These are phyloP conservation scores for Juncus inflexus DNA, from an alignment of 176 grass and related monocot species.

Conservation along the genomic window DNA sequence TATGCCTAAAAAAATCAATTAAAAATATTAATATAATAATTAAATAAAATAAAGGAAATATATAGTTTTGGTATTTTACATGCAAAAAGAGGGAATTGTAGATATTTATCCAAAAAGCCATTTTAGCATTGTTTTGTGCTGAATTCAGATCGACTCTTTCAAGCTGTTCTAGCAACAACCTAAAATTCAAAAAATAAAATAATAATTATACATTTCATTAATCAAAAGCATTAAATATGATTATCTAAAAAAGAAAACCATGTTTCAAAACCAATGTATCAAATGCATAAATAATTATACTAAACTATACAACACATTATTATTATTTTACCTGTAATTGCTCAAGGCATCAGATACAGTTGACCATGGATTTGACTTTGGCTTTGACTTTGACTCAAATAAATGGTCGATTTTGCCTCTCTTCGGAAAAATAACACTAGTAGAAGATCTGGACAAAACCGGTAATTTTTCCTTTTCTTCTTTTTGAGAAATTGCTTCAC, in stretches of 20 bases:
- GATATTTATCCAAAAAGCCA: slow-evolving; percentile 96
- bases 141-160: slow-evolving; percentile 80
- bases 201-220: not conserved
- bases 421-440: slow-evolving; percentile 49
- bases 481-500: slow-evolving; percentile 40
- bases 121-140: slow-evolving; percentile 51
- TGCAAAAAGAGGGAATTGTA: slow-evolving; percentile 99
- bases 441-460: slow-evolving; percentile 79
- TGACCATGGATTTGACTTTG: slow-evolving; percentile 49
- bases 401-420: slow-evolving; percentile 47
- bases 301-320: not conserved
- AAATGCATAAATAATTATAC: too few relatives aligned
- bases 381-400: slow-evolving; percentile 44
- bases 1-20: slow-evolving; percentile 57
- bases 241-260: too few relatives aligned
- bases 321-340: slow-evolving; percentile 65
- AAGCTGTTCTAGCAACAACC: slow-evolving; percentile 91
- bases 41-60: not conserved
- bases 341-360: slow-evolving; percentile 59
- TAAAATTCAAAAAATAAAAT: slow-evolving; percentile 24
- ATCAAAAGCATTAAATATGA: not conserved
- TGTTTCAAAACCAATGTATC: too few relatives aligned
- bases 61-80: slow-evolving; percentile 41
- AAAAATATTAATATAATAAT: slow-evolving; percentile 14
- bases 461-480: slow-evolving; percentile 50